Percentiles rank a stretch among this genome's conserved stretches.
These are phyloP conservation scores for Croton setiger DNA, from an alignment of 441 rosid species.

Conservation along the genomic window DNA sequence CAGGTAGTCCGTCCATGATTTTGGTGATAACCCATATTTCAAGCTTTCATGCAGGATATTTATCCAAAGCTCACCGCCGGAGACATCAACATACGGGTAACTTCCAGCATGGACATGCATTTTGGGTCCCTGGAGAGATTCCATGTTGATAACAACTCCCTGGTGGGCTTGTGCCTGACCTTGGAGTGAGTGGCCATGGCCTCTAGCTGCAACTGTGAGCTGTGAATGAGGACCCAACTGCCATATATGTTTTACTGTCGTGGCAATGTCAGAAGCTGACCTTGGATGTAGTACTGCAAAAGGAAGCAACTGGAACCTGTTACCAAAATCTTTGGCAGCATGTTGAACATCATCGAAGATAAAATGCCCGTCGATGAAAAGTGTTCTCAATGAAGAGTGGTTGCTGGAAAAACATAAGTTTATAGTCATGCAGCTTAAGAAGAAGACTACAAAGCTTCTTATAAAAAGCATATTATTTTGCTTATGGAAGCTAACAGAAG, in stretches of 20 bases:
- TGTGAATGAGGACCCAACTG: conserved; percentile 74
- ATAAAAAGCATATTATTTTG: conserved; percentile 45
- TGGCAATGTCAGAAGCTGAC: conserved; percentile 74
- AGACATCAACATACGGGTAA: conserved; percentile 62
- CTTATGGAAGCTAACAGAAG: conserved; percentile 34
- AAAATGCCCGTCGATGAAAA: conserved; percentile 67
- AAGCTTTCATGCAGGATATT: conserved; percentile 75
- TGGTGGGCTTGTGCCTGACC: conserved; percentile 83
- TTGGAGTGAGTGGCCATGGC: conserved; percentile 91
- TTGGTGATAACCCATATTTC: conserved; percentile 83
- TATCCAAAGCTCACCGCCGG: conserved; percentile 94
- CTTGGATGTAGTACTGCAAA: conserved; percentile 76
- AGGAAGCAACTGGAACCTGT: conserved; percentile 61
- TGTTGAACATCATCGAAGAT: conserved; percentile 57
- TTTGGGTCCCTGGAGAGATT: conserved; percentile 52
- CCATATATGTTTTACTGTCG: conserved; percentile 69
- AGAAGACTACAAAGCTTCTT: conserved; percentile 53
- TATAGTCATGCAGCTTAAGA: conserved; percentile 60
- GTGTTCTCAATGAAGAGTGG: conserved; percentile 56
- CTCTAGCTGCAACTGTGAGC: conserved; percentile 92
- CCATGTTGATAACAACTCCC: conserved; percentile 88
- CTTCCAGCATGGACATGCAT: conserved; percentile 49
- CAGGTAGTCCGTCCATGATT: conserved; percentile 98
- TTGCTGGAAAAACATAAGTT: conserved; percentile 60
- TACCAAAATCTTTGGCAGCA: conserved; percentile 88